Evolutionary conservation across 78 protist species (phyloP).

Genomic region (Pigoraptor vietnamica): DNA sequence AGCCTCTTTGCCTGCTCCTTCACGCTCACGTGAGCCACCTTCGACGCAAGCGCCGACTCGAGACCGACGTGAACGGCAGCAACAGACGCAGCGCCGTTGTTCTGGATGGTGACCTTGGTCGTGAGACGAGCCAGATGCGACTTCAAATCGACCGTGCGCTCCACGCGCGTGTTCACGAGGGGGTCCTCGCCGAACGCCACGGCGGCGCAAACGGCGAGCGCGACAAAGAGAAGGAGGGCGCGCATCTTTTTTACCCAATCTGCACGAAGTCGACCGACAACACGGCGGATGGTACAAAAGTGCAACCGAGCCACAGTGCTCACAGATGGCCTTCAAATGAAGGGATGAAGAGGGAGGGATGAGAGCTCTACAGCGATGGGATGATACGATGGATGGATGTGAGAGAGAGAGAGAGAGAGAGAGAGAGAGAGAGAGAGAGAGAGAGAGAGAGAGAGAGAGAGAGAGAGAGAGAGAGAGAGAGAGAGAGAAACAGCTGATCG

Average conservation of each 20-base stretch:
- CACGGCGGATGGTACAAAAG: too few species aligned
- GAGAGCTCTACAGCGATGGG: background rate
- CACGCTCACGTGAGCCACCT: background rate
- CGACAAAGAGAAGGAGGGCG: background rate
- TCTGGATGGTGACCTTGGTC: background rate
- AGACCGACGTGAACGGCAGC: background rate
- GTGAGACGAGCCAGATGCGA: background rate
- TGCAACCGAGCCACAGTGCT: background rate
- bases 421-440: conserved; percentile 10
- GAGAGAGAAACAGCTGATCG: background rate
- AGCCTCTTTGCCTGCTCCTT: background rate
- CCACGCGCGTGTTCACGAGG: background rate
- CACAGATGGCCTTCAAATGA: background rate
- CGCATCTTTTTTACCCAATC: background rate
- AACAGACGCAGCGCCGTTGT: background rate
- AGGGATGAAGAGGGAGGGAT: background rate
- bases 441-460: background rate
- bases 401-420: background rate
- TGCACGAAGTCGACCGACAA: background rate
- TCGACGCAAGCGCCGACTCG: background rate
- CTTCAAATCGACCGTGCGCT: background rate
- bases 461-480: background rate
- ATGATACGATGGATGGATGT: background rate
- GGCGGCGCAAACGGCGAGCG: background rate
- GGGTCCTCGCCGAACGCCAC: background rate